Conservation (phyloP, 2,329 filamentous ascomycete species). For the Fusarium compactum region DNA sequence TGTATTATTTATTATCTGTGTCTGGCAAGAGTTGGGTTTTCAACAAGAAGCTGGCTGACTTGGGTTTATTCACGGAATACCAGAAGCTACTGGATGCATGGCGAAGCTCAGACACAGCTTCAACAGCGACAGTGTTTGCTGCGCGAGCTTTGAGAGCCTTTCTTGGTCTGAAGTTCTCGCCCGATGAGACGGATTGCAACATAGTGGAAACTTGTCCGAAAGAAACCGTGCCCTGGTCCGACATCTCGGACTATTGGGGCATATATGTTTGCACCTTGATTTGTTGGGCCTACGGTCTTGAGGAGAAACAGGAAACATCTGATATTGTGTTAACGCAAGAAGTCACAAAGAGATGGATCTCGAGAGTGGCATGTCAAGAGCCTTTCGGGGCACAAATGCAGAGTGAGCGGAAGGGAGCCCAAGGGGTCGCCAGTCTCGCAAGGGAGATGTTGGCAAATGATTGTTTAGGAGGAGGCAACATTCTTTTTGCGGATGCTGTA, state of each 20-base stretch:
- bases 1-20: conserved; percentile 68
- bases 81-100: conserved; percentile 61
- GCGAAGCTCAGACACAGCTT: conserved; percentile 59
- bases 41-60: conserved; percentile 62
- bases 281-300: conserved; percentile 68
- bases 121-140: conserved; percentile 62
- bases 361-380: conserved; percentile 56
- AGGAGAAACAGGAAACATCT: conserved; percentile 36
- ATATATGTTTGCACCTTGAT: conserved; percentile 69
- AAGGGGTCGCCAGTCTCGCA: conserved; percentile 62
- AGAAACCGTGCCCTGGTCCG: conserved; percentile 44
- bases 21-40: conserved; percentile 71
- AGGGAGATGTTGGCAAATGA: conserved; percentile 62
- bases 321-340: conserved; percentile 42
- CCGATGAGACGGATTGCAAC: not conserved
- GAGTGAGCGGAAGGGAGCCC: conserved; percentile 57
- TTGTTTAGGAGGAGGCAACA: conserved; percentile 61
- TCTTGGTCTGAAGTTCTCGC: conserved; percentile 49
- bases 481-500: conserved; percentile 66
- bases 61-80: conserved; percentile 60
- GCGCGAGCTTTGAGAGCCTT: conserved; percentile 64
- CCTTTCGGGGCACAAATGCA: conserved; percentile 56
- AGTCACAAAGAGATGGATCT: conserved; percentile 54
- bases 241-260: conserved; percentile 66
- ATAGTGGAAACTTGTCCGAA: conserved; percentile 10